Percentiles rank a stretch among this genome's conserved stretches.
Evolutionary conservation across 2,329 filamentous ascomycete species (phyloP).

Genomic region (Colletotrichum chrysophilum): DNA sequence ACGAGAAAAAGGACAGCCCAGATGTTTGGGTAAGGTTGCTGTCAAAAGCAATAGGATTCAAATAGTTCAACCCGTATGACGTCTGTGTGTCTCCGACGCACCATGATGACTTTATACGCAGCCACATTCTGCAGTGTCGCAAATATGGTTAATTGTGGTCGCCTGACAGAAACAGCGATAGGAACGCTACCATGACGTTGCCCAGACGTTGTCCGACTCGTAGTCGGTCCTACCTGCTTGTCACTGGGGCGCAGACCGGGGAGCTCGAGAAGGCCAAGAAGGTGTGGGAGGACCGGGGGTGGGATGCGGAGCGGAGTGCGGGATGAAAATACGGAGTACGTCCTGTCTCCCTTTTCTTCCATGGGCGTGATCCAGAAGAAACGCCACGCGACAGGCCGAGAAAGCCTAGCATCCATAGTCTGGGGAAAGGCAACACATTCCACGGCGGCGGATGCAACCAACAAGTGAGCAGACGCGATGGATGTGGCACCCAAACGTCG

Average conservation of each 20-base stretch:
- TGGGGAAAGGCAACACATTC: background rate
- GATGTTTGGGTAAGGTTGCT: background rate
- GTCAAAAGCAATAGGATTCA: background rate
- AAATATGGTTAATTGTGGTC: background rate
- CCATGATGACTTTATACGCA: constrained; percentile 17
- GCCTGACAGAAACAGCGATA: background rate
- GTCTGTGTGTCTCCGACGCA: background rate
- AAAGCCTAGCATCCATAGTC: constrained; percentile 1
- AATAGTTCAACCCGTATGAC: background rate
- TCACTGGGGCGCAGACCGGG: constrained; percentile 8
- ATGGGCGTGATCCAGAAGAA: background rate
- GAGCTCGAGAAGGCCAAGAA: background rate
- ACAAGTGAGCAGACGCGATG: background rate
- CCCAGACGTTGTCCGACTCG: constrained; percentile 5
- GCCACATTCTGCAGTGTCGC: background rate
- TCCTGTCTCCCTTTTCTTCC: background rate
- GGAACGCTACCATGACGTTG: constrained; percentile 15
- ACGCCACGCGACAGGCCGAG: constrained; percentile 7
- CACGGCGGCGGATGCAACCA: background rate
- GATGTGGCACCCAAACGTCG: background rate
- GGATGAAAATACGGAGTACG: background rate
- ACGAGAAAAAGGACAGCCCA: background rate
- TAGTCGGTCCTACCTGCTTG: constrained; percentile 13
- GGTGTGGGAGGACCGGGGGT: background rate
- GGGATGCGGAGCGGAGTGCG: background rate